phyloP scores from a whole-genome alignment of 192 early-diverging fungal species.

The Backusella circina region DNA sequence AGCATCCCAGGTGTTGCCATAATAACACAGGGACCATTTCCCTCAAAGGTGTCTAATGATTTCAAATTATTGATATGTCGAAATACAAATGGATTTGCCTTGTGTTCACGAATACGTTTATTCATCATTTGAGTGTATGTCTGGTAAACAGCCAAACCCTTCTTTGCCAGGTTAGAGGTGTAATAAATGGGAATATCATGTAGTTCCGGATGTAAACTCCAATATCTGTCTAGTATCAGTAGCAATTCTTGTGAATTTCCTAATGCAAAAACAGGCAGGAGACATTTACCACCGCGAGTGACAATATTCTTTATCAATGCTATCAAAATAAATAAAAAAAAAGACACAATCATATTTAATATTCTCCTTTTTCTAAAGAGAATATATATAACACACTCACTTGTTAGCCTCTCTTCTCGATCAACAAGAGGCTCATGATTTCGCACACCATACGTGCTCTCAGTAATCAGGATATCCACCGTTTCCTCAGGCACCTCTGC shows the following conservation, averaged over 20 bases:
- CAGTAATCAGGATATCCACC: conserved; percentile 92
- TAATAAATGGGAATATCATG: conserved; percentile 94
- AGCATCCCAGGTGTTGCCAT: conserved; percentile 98
- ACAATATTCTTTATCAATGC: conserved; percentile 78
- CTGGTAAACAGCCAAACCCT: conserved; percentile 95
- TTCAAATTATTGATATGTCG: conserved; percentile 90
- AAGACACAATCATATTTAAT: no score
- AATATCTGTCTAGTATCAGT: conserved; percentile 96
- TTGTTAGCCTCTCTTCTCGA: conserved; percentile 85
- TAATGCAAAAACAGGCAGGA: conserved; percentile 95
- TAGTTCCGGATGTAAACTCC: conserved; percentile 83
- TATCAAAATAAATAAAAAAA: conserved; percentile 21
- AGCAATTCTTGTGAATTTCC: conserved; percentile 96
- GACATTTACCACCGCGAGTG: conserved; percentile 80
- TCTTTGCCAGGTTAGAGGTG: conserved; percentile 88
- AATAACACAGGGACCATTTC: conserved; percentile 96
- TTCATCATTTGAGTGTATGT: conserved; percentile 99
- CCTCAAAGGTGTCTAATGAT: conserved; percentile 83
- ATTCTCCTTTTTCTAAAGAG: no score
- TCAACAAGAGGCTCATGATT: conserved; percentile 92
- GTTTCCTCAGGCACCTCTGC: conserved; percentile 83
- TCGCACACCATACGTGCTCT: conserved; percentile 96
- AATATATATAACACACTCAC: conserved; percentile 27
- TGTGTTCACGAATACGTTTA: conserved; percentile 83
- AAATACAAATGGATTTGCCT: conserved; percentile 93